Percentiles rank a stretch among this genome's conserved stretches.
phyloP scores from a whole-genome alignment of 2,329 filamentous ascomycete species.

The Botryosphaeria dothidea region DNA sequence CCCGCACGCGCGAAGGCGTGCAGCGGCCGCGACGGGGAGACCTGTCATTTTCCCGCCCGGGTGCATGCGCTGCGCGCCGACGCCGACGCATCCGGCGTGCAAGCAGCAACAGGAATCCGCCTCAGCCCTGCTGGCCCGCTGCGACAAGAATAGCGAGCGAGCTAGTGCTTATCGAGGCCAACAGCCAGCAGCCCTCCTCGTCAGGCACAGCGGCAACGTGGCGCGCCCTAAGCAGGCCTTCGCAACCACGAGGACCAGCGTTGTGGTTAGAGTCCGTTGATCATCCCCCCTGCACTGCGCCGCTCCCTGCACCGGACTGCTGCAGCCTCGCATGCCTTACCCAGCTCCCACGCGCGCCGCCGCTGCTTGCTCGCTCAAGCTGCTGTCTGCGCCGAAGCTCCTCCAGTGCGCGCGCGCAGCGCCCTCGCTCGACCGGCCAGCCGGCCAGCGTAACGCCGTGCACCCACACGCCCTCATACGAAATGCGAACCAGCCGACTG shows the following conservation, averaged over 20 bases:
- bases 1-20: background rate
- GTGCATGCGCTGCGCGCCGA: background rate
- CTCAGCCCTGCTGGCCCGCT: constrained; percentile 9
- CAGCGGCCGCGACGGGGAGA: background rate
- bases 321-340: background rate
- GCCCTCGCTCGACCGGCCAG: background rate
- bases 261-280: constrained; percentile 1
- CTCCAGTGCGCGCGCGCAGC: background rate
- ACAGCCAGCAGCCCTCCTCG: constrained; percentile 7
- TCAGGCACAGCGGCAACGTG: constrained; percentile 15
- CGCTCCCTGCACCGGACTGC: background rate
- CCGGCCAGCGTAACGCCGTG: background rate
- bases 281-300: background rate
- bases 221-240: constrained; percentile 15
- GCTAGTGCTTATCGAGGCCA: constrained; percentile 9
- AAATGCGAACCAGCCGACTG: background rate
- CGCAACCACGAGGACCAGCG: constrained; percentile 1
- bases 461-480: background rate
- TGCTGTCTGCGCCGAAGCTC: background rate
- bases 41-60: background rate
- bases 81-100: constrained; percentile 9
- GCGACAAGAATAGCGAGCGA: constrained; percentile 16
- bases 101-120: constrained; percentile 2
- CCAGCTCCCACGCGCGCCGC: background rate
- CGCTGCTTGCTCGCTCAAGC: background rate